Evolutionary conservation across 805 yeast genomes (phyloP), one percentile per base, ranked within the genome.

Genomic region (Saccharomycopsis schoenii): DNA sequence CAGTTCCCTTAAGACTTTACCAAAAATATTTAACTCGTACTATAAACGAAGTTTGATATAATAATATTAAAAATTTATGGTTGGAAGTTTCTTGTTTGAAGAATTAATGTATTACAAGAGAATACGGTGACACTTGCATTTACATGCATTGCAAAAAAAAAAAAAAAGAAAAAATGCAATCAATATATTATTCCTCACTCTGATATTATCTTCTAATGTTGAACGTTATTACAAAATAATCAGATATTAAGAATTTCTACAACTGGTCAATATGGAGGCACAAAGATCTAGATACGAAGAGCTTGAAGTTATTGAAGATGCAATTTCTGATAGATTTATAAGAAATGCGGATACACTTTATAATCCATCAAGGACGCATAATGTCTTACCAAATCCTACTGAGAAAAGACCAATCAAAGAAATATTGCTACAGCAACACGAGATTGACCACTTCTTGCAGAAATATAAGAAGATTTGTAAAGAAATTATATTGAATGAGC

Each of bases 281-380:
- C 69, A 71, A 43, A 68, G 85, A 57, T 60, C 66, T 2, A 60
- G 73, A 0, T 62, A 82, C 8, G 90, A 85, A 67, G 94, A 88
- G 68, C 70, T 88, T 19, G 96, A 92, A 64, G 72, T 82, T 1
- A 78, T 93, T 2, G 96, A 92, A 67, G 67, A 72, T 36, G 89
- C 89, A 0, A 77, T 90, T 0, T 71, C 86, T 0, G 79, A 78
- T 56, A 74, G 97, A 59, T 72, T 90, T 3, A 74, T 76, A 58
- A 68, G 83, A 61, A 86, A 88, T 67, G 67, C 73, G 64, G 69
- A 69, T 1, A 47, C 52, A 9, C 52, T 47, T 47, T 47, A 47
- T 21, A 19, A 47, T 21, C 52, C 52, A 12, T 47, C 52, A 3
- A 47, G 9, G 4, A 47, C 52, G 5, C 71, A 70, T 62, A 67